Evolutionary conservation across 805 yeast genomes (phyloP).

Genomic region (Wickerhamomyces mucosus): DNA sequence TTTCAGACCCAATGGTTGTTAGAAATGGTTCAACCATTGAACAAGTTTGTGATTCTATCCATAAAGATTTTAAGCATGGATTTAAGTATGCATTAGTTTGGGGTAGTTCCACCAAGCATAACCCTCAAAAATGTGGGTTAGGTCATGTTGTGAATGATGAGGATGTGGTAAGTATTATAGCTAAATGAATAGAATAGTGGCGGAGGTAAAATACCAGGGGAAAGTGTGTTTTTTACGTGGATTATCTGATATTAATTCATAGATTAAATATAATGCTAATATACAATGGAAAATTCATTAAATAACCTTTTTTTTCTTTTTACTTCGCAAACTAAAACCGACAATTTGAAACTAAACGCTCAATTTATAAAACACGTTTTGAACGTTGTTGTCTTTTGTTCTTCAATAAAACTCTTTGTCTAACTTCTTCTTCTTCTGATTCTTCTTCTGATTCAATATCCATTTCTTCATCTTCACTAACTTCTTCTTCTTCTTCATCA

Average conservation of each 20-base stretch:
- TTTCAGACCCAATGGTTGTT: constrained; percentile 86
- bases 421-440: constrained; percentile 43
- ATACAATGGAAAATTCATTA: too few relatives aligned
- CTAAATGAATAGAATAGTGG: constrained; percentile 47
- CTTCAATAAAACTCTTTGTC: constrained; percentile 29
- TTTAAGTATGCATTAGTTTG: constrained; percentile 93
- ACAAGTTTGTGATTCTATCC: constrained; percentile 85
- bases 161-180: constrained; percentile 86
- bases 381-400: constrained; percentile 21
- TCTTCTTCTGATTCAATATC: constrained; percentile 54
- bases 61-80: constrained; percentile 83
- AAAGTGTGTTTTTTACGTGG: too few relatives aligned
- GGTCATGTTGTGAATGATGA: constrained; percentile 79
- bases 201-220: too few relatives aligned
- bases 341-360: not conserved
- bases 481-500: constrained; percentile 38
- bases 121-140: constrained; percentile 94
- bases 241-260: too few relatives aligned
- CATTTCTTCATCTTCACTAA: constrained; percentile 47
- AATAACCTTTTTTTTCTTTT: too few relatives aligned
- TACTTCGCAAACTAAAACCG: too few relatives aligned
- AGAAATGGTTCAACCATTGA: constrained; percentile 70
- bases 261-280: too few relatives aligned
- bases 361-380: constrained; percentile 12
- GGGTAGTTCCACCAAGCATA: constrained; percentile 93